Percentiles rank a stretch among this genome's conserved stretches.
Conservation (phyloP, 768 basidiomycete species). For the Rhodotorula toruloides region DNA sequence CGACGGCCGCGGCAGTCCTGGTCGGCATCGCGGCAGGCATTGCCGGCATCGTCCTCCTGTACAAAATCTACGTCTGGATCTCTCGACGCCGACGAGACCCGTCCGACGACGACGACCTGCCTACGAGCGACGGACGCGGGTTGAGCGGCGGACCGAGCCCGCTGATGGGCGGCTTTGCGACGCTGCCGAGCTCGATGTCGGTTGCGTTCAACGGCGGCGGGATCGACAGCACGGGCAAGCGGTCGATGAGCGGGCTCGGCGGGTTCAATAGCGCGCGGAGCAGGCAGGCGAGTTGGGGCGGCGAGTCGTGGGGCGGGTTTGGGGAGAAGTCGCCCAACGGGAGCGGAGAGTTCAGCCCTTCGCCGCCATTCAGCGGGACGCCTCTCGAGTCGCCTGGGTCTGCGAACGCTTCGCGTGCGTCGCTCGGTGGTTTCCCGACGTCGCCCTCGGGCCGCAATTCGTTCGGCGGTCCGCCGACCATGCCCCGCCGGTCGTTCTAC, state of each 20-base stretch:
- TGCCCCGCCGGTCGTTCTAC: constrained; percentile 24
- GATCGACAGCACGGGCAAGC: constrained; percentile 13
- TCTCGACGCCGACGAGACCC: neutral
- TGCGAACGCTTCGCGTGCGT: neutral
- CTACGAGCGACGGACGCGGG: neutral
- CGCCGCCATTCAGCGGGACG: constrained; percentile 7
- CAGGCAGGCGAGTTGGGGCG: constrained; percentile 34
- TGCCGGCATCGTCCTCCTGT: constrained; percentile 21
- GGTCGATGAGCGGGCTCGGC: constrained; percentile 21
- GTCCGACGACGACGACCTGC: neutral
- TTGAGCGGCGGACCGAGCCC: neutral
- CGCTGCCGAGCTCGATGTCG: constrained; percentile 28
- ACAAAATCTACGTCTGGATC: constrained; percentile 28
- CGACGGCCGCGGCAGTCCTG: constrained; percentile 31
- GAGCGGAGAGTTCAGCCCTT: constrained; percentile 20
- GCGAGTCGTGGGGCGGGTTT: constrained; percentile 15
- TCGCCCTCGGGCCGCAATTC: constrained; percentile 23
- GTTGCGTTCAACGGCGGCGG: constrained; percentile 8
- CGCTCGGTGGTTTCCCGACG: constrained; percentile 5
- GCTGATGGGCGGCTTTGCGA: neutral
- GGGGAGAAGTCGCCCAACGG: neutral
- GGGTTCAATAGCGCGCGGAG: neutral
- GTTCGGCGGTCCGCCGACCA: constrained; percentile 2
- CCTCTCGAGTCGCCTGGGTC: constrained; percentile 9
- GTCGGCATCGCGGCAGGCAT: constrained; percentile 27